Conservation (phyloP, 129 eudicot species). For the Pittosporum tobira region DNA sequence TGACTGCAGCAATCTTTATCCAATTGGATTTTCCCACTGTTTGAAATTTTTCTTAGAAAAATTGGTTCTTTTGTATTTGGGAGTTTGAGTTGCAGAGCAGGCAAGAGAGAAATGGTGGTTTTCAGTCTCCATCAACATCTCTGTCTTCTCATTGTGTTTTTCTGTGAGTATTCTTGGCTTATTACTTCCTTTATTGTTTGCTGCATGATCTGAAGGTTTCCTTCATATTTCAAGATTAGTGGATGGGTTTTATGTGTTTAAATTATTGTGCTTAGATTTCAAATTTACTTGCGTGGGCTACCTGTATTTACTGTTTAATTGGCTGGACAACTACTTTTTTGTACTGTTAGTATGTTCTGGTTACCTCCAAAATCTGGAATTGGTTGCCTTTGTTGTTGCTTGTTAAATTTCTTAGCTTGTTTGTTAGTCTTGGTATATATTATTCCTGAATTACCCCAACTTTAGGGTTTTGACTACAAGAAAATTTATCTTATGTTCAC, state of each 20-base stretch:
- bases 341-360: background rate
- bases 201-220: no score
- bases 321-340: background rate
- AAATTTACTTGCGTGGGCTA: background rate
- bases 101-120: conserved; percentile 49
- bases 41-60: no score
- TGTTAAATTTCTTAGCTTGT: conserved; percentile 8
- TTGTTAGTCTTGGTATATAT: conserved; percentile 12
- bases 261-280: conserved; percentile 16
- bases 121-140: conserved; percentile 29
- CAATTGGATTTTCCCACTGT: background rate
- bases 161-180: conserved; percentile 42
- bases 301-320: conserved; percentile 11
- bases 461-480: conserved; percentile 2
- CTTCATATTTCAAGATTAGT: conserved; percentile 8
- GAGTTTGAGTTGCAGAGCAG: conserved; percentile 19
- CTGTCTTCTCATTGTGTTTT: conserved; percentile 26
- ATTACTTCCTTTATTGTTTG: conserved; percentile 12
- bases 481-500: background rate
- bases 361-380: conserved; percentile 12
- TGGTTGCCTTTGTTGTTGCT: conserved; percentile 3
- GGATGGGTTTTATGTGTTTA: conserved; percentile 17
- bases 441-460: conserved; percentile 14
- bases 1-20: conserved; percentile 7
- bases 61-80: background rate